Evolutionary conservation across 2,329 filamentous ascomycete genomes (phyloP).

Genomic region (Verticillium isaacii): DNA sequence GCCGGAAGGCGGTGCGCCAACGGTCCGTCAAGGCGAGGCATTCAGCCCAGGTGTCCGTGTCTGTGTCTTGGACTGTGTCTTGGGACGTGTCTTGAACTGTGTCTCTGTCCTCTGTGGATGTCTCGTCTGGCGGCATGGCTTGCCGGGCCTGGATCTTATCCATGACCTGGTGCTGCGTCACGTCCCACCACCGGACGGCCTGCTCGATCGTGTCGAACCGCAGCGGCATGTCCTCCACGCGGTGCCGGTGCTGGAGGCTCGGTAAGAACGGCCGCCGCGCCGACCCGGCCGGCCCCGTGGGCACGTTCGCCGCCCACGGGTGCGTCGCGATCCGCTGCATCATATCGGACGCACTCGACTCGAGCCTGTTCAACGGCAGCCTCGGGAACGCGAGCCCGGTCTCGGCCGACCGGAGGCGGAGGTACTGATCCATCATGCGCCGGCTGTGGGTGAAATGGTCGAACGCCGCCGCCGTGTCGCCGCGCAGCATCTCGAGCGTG

Average conservation of each 20-base stretch:
- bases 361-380: slow-evolving; percentile 2
- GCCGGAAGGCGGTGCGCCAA: slow-evolving; percentile 4
- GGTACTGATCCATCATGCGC: slow-evolving; percentile 7
- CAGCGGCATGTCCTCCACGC: slow-evolving; percentile 2
- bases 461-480: neutral
- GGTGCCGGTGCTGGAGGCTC: slow-evolving; percentile 3
- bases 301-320: slow-evolving; percentile 3
- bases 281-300: neutral
- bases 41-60: neutral
- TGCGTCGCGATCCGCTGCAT: slow-evolving; percentile 5
- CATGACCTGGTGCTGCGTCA: slow-evolving; percentile 3
- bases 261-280: slow-evolving; percentile 1
- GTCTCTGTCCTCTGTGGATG: neutral
- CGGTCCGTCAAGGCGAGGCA: neutral
- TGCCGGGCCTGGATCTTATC: slow-evolving; percentile 6
- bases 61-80: neutral
- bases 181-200: slow-evolving; percentile 6
- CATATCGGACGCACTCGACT: slow-evolving; percentile 2
- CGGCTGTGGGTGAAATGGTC: slow-evolving; percentile 4
- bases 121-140: neutral
- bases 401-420: neutral
- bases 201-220: neutral
- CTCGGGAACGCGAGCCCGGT: neutral
- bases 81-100: too few relatives aligned
- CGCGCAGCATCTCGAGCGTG: slow-evolving; percentile 5